These are phyloP conservation scores for Tulasnella sp. DNA, from an alignment of 768 basidiomycete genomes.

Conservation along the genomic window DNA sequence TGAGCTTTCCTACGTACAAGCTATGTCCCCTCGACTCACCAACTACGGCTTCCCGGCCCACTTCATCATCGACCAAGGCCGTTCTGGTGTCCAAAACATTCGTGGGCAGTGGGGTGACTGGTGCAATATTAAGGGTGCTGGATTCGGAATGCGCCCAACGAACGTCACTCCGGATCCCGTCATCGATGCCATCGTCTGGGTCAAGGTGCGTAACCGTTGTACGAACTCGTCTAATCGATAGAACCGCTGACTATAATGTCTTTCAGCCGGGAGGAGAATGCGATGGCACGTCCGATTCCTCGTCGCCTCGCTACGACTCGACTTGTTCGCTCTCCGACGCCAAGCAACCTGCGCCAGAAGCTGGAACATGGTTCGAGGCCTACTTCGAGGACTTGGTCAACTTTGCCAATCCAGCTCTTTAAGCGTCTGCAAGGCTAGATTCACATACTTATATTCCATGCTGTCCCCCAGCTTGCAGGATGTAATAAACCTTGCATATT, in stretches of 20 bases:
- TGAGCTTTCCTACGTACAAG: constrained; percentile 31
- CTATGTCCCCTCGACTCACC: constrained; percentile 30
- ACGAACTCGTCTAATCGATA: not conserved
- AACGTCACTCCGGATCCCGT: constrained; percentile 43
- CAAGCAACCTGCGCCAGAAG: constrained; percentile 17
- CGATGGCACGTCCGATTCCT: constrained; percentile 20
- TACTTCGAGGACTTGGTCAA: constrained; percentile 21
- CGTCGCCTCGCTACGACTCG: constrained; percentile 17
- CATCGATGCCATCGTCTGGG: constrained; percentile 58
- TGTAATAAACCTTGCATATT: too few species aligned
- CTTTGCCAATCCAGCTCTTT: constrained; percentile 13
- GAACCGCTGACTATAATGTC: not conserved
- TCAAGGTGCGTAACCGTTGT: constrained; percentile 30
- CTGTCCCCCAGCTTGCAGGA: too few species aligned
- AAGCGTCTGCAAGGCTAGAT: not conserved
- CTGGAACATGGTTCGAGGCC: constrained; percentile 21
- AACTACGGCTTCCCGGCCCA: constrained; percentile 32
- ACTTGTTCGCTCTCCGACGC: constrained; percentile 18
- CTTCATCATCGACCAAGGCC: constrained; percentile 62
- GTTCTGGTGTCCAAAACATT: constrained; percentile 55
- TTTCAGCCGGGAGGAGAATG: constrained; percentile 20
- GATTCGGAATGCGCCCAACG: constrained; percentile 55
- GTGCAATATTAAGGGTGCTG: constrained; percentile 60
- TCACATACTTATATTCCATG: not conserved
- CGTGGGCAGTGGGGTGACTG: constrained; percentile 57